A percentile compares a stretch with the other conserved stretches of the same genome.
Conservation (phyloP, 352 stramenopile species). For the Phytophthora constricta region DNA sequence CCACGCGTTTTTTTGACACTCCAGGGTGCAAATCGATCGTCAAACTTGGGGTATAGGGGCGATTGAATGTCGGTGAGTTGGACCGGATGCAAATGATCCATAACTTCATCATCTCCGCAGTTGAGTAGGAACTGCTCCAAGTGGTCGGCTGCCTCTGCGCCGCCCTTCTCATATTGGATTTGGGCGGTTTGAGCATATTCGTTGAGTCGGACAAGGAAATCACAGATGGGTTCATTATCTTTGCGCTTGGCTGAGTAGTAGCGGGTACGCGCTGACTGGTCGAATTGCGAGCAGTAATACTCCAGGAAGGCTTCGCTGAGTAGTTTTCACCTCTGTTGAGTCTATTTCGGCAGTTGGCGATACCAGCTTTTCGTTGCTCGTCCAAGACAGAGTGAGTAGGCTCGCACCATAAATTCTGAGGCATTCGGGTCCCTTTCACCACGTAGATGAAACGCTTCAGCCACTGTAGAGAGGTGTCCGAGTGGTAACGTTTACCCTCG, state of each 20-base stretch:
- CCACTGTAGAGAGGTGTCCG: conserved; percentile 4
- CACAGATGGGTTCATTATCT: background rate
- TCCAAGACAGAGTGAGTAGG: background rate
- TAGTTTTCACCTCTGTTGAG: background rate
- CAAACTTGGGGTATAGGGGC: too few relatives aligned
- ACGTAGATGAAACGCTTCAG: conserved; percentile 19
- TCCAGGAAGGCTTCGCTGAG: background rate
- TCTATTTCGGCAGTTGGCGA: background rate
- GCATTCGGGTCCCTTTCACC: conserved; percentile 13
- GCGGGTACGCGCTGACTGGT: background rate
- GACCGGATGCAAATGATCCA: background rate
- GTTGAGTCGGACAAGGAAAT: background rate
- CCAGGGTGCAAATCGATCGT: too few relatives aligned
- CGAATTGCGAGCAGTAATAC: background rate
- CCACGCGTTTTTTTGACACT: too few relatives aligned
- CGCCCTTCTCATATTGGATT: conserved; percentile 10
- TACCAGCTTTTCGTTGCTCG: background rate
- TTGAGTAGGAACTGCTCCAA: conserved; percentile 4
- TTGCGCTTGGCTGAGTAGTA: background rate
- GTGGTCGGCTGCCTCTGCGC: background rate
- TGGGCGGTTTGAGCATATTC: background rate
- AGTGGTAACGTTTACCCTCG: background rate
- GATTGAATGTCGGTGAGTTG: background rate
- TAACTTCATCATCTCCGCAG: background rate
- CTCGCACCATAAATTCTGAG: conserved; percentile 11